Evolutionary conservation across 352 stramenopile genomes (phyloP), one percentile per base, ranked within the genome.

Genomic region (Phytophthora megakarya): DNA sequence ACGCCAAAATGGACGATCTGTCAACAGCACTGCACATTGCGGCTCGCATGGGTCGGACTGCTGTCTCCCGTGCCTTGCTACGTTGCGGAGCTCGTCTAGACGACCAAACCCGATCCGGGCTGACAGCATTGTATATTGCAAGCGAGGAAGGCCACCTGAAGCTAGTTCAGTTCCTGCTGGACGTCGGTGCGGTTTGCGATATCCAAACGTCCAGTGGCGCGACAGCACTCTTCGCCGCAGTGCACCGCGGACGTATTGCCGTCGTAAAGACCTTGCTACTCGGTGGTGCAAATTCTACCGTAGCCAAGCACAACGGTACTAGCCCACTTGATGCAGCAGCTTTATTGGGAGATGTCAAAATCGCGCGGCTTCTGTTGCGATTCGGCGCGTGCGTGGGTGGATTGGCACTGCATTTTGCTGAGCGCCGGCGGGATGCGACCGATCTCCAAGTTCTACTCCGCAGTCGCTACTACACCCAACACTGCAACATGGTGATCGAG

Each of bases 91-190:
- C 83, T 26, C 57, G 68, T 44, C 57, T 90, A 46, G 78, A 93
- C 45, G 84, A 86, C 37, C 81, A 92, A 53, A 95, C 86, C 9
- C 78, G 86, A 26, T 95, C 86, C 1, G 86, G 86, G 21, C 67
- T 95, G 19, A 90, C 84, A 21, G 73, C 86, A 8, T 61, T 95
- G 25, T 93, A 93, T 55, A 93, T 95, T 49, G 84, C 86, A n/a
- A 84, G 81, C 37, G 86, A 95, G 54, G 86, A 95, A 80, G 86
- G 86, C 19, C 84, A 95, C 39, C 21, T 73, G 2, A 70, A 58
- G 30, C 72, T 93, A n/a, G 81, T 89, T 21, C 65, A 79, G 25
- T 89, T 81, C 44, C 54, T 95, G 30, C 45, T 93, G 10, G 52
- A 73, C 30, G 75, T 37, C 18, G 53, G 48, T 57, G 80, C 18